phyloP scores from a whole-genome alignment of 805 yeast genomes.

The Metschnikowia orientalis region DNA sequence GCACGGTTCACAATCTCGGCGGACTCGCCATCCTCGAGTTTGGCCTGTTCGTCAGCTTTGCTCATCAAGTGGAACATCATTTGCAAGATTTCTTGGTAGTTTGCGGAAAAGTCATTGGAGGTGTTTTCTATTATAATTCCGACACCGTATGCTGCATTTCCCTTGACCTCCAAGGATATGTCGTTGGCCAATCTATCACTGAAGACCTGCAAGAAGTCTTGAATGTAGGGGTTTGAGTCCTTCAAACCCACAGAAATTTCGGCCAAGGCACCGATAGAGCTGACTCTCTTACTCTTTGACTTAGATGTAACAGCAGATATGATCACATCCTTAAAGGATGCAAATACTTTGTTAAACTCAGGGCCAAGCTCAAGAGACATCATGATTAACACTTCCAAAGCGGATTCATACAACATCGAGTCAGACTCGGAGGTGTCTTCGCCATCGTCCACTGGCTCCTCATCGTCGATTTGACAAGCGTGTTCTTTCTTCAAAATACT shows the following conservation, averaged over 20 bases:
- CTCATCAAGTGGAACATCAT: constrained; percentile 75
- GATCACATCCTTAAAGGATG: constrained; percentile 63
- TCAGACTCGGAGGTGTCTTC: constrained; percentile 44
- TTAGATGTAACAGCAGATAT: constrained; percentile 54
- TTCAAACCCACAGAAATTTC: constrained; percentile 80
- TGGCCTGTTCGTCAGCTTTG: constrained; percentile 48
- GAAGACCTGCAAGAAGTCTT: constrained; percentile 68
- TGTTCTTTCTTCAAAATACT: constrained; percentile 77
- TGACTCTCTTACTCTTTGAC: constrained; percentile 68
- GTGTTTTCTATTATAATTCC: constrained; percentile 65
- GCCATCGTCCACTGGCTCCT: constrained; percentile 58
- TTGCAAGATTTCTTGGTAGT: constrained; percentile 68
- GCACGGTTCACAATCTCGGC: constrained; percentile 78
- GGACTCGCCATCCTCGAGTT: constrained; percentile 65
- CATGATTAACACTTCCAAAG: constrained; percentile 78
- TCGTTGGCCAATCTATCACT: constrained; percentile 65
- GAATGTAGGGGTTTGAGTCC: constrained; percentile 57
- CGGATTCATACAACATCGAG: constrained; percentile 75
- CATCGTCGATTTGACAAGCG: constrained; percentile 70
- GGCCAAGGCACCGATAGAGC: constrained; percentile 85
- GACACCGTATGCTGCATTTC: constrained; percentile 94
- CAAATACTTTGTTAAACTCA: constrained; percentile 72
- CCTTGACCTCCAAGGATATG: constrained; percentile 81
- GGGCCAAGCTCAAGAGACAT: constrained; percentile 73
- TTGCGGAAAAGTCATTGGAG: constrained; percentile 54